Evolutionary conservation across 345 rosid genomes (phyloP).

Genomic region (Anastatica hierochuntica): DNA sequence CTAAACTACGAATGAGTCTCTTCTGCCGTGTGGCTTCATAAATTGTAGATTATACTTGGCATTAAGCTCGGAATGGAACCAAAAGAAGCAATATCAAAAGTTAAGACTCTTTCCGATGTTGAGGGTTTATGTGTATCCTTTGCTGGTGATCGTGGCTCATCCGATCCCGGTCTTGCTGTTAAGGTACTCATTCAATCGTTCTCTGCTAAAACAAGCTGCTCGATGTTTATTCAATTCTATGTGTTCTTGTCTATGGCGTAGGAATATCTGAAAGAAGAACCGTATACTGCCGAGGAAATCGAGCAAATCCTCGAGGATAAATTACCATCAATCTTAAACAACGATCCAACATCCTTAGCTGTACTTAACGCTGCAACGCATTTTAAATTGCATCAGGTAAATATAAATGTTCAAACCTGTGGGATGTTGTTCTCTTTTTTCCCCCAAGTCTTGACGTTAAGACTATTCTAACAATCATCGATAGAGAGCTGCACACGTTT

Average conservation of each 20-base stretch:
- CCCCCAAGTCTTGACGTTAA: not conserved
- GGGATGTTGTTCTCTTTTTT: not conserved
- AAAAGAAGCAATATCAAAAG: slow-evolving; percentile 55
- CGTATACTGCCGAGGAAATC: slow-evolving; percentile 68
- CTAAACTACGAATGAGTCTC: slow-evolving; percentile 3
- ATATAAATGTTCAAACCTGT: not conserved
- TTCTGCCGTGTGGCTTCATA: slow-evolving; percentile 1
- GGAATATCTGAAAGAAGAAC: slow-evolving; percentile 74
- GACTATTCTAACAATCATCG: not conserved
- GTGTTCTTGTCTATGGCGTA: slow-evolving; percentile 17
- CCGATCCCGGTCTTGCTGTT: slow-evolving; percentile 81
- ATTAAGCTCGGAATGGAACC: slow-evolving; percentile 83
- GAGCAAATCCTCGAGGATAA: slow-evolving; percentile 44
- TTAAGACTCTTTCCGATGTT: slow-evolving; percentile 87
- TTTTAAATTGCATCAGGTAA: slow-evolving; percentile 82
- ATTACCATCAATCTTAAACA: slow-evolving; percentile 50
- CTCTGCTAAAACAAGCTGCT: not conserved
- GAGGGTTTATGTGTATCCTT: slow-evolving; percentile 76
- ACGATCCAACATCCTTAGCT: slow-evolving; percentile 62
- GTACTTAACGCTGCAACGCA: slow-evolving; percentile 71
- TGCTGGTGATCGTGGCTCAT: slow-evolving; percentile 41
- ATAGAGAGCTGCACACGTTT: slow-evolving; percentile 89
- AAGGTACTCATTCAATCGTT: slow-evolving; percentile 47
- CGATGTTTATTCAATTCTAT: not conserved
- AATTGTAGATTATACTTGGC: slow-evolving; percentile 66